Evolutionary conservation across 2,329 filamentous ascomycete species (phyloP).

Genomic region (Sporothrix luriei): DNA sequence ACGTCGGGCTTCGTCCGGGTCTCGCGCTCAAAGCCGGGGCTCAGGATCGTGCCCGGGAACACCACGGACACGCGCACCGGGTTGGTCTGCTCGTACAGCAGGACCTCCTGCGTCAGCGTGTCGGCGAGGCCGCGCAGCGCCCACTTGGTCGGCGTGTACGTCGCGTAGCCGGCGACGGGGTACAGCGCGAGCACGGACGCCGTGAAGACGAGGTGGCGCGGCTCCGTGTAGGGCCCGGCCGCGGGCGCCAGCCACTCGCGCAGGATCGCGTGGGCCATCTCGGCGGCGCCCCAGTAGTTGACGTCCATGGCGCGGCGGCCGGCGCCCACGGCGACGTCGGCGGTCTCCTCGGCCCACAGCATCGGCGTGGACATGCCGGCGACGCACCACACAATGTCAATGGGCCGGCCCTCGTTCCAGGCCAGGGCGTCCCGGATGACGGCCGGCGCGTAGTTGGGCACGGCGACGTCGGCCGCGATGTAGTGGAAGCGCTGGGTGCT

Average conservation of each 20-base stretch:
- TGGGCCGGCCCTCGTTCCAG: slow-evolving; percentile 75
- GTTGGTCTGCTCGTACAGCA: slow-evolving; percentile 72
- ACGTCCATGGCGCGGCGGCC: slow-evolving; percentile 83
- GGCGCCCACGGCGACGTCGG: slow-evolving; percentile 55
- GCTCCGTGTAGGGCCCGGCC: slow-evolving; percentile 50
- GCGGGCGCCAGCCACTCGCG: slow-evolving; percentile 68
- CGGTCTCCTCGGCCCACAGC: slow-evolving; percentile 77
- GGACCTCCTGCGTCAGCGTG: slow-evolving; percentile 77
- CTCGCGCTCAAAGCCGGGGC: slow-evolving; percentile 74
- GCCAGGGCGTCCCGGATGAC: slow-evolving; percentile 70
- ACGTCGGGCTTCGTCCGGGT: slow-evolving; percentile 77
- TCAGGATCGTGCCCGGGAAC: slow-evolving; percentile 80
- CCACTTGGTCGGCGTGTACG: slow-evolving; percentile 83
- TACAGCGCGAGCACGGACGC: slow-evolving; percentile 75
- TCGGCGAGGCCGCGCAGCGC: slow-evolving; percentile 84
- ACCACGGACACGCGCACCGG: slow-evolving; percentile 77
- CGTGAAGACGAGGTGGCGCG: slow-evolving; percentile 86
- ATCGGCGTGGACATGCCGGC: slow-evolving; percentile 74
- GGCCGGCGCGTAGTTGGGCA: slow-evolving; percentile 66
- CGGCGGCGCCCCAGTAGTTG: slow-evolving; percentile 85
- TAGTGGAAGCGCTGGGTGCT: slow-evolving; percentile 77
- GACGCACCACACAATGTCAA: slow-evolving; percentile 89
- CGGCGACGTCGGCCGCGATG: slow-evolving; percentile 80
- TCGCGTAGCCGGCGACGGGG: slow-evolving; percentile 76
- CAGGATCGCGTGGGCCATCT: slow-evolving; percentile 80